Evolutionary conservation across 2,329 filamentous ascomycete genomes (phyloP).

Genomic region (Hansfordia pulvinata): DNA sequence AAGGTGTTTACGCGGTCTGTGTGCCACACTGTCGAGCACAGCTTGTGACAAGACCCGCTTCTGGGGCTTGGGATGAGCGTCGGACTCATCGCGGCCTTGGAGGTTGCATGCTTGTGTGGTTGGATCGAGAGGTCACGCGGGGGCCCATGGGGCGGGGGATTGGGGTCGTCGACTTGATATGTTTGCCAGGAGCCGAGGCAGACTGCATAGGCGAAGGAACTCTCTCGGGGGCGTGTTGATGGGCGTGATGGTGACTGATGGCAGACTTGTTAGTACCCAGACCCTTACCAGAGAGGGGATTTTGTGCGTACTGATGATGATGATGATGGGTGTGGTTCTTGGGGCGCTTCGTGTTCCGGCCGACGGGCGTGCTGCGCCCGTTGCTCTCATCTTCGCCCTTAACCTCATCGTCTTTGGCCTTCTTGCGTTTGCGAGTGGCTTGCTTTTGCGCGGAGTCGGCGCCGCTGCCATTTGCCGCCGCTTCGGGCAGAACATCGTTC

Average conservation of each 20-base stretch:
- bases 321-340: conserved; percentile 54
- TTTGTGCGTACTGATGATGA: conserved; percentile 48
- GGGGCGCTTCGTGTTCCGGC: conserved; percentile 44
- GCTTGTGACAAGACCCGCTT: conserved; percentile 54
- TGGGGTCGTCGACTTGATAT: conserved; percentile 29
- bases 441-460: conserved; percentile 25
- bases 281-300: background rate
- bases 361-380: conserved; percentile 46
- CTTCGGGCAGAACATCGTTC: conserved; percentile 31
- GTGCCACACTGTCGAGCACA: conserved; percentile 57
- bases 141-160: conserved; percentile 29
- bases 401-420: conserved; percentile 63
- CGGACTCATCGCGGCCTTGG: conserved; percentile 22
- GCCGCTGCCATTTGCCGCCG: conserved; percentile 30
- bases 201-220: conserved; percentile 26
- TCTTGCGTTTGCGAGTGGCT: conserved; percentile 47
- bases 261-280: conserved; percentile 1
- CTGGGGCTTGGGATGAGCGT: conserved; percentile 39
- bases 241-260: conserved; percentile 36
- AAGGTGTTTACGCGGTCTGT: conserved; percentile 64
- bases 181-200: conserved; percentile 32
- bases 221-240: conserved; percentile 38
- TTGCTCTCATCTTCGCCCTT: conserved; percentile 53
- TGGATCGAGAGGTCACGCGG: too few relatives aligned
- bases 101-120: conserved; percentile 38